Evolutionary conservation across 768 basidiomycete species (phyloP), one percentile per base, ranked within the genome.

Genomic region (Boletus patriciae): DNA sequence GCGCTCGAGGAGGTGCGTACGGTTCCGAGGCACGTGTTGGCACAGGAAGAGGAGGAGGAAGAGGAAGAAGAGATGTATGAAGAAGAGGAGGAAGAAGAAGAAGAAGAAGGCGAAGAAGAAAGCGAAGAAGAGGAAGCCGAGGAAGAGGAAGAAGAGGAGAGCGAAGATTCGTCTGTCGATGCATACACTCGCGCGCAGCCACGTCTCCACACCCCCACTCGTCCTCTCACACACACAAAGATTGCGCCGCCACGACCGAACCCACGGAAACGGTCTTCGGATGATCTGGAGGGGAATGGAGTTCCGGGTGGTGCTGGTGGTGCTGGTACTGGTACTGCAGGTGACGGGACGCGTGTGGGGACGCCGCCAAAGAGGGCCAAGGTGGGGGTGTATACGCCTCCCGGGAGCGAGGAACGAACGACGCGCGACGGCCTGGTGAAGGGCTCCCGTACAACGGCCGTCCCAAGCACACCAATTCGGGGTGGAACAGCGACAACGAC

Each of bases 311-410:
- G 42, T 19, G 18, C 27, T 21, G 41, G 36, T 13, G 48, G 33
- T 33, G 47, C 16, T 29, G 42, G 27, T 36, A 12, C 42, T 44
- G 45, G 23, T 38, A 21, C 52, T 29, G 40, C 31, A 6, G 29
- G 46, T 42, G 33, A 50, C 9, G 58, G n/a, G 18, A 36, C 57
- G 16, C 66, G 66, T 23, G 50, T 59, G 11, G 61, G 66, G 8
- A 78, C 78, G 0, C 78, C 79, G 12, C 78, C 78, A 9, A 80
- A 80, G 60, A 74, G 77, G 45, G 68, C 61, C 25, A 70, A 77
- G 46, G 55, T 65, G 21, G 67, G 59, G 15, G 64, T 29, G 34
- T 25, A 59, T 49, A 52, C 37, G 2, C 43, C 56, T 3, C 19
- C 46, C 5, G 46, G 10, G 9, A 25, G n/a, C 7, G 65, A 65